Conservation (phyloP, 1,284 basidiomycete species). For the Amylostereum areolatum region DNA sequence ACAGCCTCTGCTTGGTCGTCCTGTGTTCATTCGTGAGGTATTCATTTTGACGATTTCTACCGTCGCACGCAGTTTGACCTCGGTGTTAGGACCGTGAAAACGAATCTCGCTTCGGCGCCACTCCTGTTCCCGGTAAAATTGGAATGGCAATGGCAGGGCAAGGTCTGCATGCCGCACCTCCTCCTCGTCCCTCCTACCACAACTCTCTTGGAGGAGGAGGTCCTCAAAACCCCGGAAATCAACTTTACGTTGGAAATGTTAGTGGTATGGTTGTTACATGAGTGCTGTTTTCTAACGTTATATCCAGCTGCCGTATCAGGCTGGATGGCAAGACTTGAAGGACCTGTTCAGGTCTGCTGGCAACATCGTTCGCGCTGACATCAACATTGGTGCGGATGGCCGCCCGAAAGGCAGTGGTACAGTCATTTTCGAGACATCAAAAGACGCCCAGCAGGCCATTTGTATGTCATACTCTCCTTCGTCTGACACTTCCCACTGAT, state of each 20-base stretch:
- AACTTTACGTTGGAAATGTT: conserved; percentile 91
- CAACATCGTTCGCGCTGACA: conserved; percentile 90
- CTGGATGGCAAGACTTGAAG: conserved; percentile 98
- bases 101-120: conserved; percentile 89
- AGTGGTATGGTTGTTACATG: conserved; percentile 21
- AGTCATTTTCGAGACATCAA: conserved; percentile 88
- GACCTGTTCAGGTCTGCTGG: conserved; percentile 94
- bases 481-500: conserved; percentile 24
- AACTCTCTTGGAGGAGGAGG: conserved; percentile 55
- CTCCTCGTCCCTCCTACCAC: conserved; percentile 68
- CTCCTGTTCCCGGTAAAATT: conserved; percentile 89
- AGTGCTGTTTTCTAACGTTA: background rate
- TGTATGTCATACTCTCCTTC: conserved; percentile 42
- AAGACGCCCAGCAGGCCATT: conserved; percentile 89
- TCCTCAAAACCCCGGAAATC: conserved; percentile 67
- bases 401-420: conserved; percentile 92
- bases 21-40: conserved; percentile 95
- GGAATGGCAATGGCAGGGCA: conserved; percentile 86
- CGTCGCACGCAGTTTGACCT: conserved; percentile 3
- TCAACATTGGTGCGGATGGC: conserved; percentile 89
- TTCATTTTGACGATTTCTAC: background rate
- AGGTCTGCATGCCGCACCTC: conserved; percentile 66
- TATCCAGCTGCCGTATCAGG: conserved; percentile 83
- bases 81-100: conserved; percentile 84
- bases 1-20: conserved; percentile 81